Base-by-base conservation (phyloP, 2,329 filamentous ascomycete genomes). In the Penicillium italicum region DNA sequence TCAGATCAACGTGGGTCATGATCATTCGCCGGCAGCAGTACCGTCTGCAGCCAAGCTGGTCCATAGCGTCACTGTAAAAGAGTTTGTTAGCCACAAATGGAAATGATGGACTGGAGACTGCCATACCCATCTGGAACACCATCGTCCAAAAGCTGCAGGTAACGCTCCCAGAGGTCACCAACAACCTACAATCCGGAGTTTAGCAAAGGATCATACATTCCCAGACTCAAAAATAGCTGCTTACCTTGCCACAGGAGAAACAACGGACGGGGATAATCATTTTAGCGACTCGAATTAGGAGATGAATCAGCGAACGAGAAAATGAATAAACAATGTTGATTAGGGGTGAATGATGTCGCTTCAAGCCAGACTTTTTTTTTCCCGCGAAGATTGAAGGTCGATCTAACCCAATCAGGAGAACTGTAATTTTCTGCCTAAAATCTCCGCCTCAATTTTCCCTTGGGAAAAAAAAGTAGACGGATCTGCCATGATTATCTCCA, bases 21-120 rank as follows among this genome's bases (percentile, higher is more conserved):
- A 99, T 86, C 94, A 99, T 99, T 70, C 94, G 89, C 67, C 94
- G 90, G 80, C 94, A 99, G 84, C 94, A 99, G 81, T 99, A 99
- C 66, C 94, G 86, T 77, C 91, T 93, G 70, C 95, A 88, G 54
- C 91, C 91, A 50, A 99, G 86, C 72, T 91, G 84, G 76, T 97
- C 92, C 88, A 99, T 96, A 40, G 93, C 94, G 73, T 97, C 91
- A 70, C 94, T 97, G 66, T 48, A 36, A 41, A 52, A 53, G 34
- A 22, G 14, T 38, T 38, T 46, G 14, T 66, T 53, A 66, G 60
- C 49, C 46, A 50, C 34, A 8, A 8, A 42, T n/a, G 24, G 11
- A 20, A 6, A 20, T 6, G 14, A 31, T 14, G 38, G 9, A 38
- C 31, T 5, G 6, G 9, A 43, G 41, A 46, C 40, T 31, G 65